These are phyloP conservation scores for Citrus cavaleriei DNA, from an alignment of 345 rosid genomes.

Conservation along the genomic window DNA sequence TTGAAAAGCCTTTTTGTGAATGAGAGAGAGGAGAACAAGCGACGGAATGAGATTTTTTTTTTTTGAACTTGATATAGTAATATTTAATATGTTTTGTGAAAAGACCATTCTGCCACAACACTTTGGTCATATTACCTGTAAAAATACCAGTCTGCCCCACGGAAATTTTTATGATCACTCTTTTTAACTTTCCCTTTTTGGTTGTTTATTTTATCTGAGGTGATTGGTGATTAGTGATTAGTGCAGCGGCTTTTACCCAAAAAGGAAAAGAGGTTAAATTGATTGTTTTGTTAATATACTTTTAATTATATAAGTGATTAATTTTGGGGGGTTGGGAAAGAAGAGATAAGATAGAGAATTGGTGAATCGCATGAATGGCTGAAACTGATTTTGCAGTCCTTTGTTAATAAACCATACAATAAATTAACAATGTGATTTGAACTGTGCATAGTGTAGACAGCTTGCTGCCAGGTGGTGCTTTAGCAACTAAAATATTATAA, in stretches of 20 bases:
- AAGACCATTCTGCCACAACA: slow-evolving; percentile 14
- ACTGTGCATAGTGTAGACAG: not conserved
- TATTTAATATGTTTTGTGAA: not conserved
- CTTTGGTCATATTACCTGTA: not conserved
- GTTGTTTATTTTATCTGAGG: not conserved
- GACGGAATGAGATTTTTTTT: not conserved
- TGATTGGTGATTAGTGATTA: too few relatives aligned
- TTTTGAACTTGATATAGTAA: not conserved
- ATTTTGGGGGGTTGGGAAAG: not conserved
- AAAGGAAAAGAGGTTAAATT: not conserved
- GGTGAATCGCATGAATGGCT: not conserved
- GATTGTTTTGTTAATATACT: too few relatives aligned
- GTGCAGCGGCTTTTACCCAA: not conserved
- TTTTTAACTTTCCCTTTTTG: not conserved
- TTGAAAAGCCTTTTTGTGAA: slow-evolving; percentile 6
- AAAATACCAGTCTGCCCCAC: too few relatives aligned
- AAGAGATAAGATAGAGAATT: not conserved
- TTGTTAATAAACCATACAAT: not conserved
- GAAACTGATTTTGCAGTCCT: not conserved
- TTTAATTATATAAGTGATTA: not conserved
- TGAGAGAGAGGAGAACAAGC: not conserved
- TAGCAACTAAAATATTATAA: not conserved
- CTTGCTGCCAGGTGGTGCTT: not conserved
- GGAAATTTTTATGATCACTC: too few relatives aligned
- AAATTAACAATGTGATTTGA: not conserved